Evolutionary conservation across 2,329 filamentous ascomycete species (phyloP).

Genomic region (Colletotrichum sp.): DNA sequence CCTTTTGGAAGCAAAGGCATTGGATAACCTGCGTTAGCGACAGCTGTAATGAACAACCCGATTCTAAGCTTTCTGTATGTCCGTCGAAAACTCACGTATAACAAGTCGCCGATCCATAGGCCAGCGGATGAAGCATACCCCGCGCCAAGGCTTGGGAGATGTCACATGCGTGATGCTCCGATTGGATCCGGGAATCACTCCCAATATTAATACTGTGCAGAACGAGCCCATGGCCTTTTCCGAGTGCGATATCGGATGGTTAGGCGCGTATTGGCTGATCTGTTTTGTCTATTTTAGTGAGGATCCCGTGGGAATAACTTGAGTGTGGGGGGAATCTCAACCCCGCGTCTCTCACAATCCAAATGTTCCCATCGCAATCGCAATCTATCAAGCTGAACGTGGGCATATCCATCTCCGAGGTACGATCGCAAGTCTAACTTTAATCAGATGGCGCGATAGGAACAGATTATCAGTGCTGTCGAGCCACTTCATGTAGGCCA

Average conservation of each 20-base stretch:
- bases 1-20: neutral
- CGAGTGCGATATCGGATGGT: neutral
- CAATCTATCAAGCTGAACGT: neutral
- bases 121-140: neutral
- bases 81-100: neutral
- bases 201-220: neutral
- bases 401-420: neutral
- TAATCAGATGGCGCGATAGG: neutral
- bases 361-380: neutral
- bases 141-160: neutral
- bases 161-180: neutral
- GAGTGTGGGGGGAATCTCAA: neutral
- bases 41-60: fast-evolving
- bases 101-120: neutral
- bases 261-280: neutral
- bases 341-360: neutral
- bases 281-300: neutral
- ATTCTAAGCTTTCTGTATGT: neutral
- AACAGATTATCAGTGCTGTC: neutral
- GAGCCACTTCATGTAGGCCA: neutral
- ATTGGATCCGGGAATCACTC: neutral
- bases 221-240: neutral
- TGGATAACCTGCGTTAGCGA: neutral
- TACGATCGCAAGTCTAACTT: neutral
- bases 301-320: fast-evolving